Base-by-base conservation (phyloP, 371 early-diverging fungal genomes). In the Mortierella sp. region DNA sequence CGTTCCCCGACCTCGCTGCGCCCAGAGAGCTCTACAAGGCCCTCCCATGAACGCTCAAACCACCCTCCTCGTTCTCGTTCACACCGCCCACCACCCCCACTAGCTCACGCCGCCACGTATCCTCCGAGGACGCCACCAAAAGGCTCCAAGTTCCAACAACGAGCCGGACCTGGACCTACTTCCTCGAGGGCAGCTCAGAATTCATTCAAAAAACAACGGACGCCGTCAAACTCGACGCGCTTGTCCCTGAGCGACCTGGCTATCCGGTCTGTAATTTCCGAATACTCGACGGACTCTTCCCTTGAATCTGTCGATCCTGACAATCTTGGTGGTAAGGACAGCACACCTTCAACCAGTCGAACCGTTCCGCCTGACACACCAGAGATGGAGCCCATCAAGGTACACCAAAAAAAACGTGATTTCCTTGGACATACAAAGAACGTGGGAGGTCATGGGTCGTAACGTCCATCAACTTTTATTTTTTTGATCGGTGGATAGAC, bases 321-420 rank as follows among this genome's bases (percentile, higher is more conserved):
- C 16, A 18, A 45, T 45, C n/a, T 14, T 6, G 46, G 6, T 45
- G 9, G 10, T 24, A 23, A 21, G 48, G 23, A 10, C 4, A 23
- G 23, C 8, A 48, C n/a, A 6, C 45, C 18, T 8, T 5, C 48
- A 9, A 9, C 23, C 48, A 24, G 23, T 7, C 23, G 19, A 16
- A 39, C 26, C 4, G n/a, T 39, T 9, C 9, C 27, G 18, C 55
- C 42, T 19, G 26, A 54, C 3, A 9, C n/a, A 54, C 78, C 74
- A 0, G 81, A 74, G n/a, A 72, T 68, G 58, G 86, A 86, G 46
- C 83, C 85, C 0, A 83, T 86, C 49, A 72, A 80, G 72, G 73
- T 73, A 18, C 13, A 18, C 18, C 9, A 7, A 0, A 18, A 12
- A 18, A 2, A n/a, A n/a, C n/a, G 7, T n/a, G 14, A 13, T 13